Evolutionary conservation across 2,329 filamentous ascomycete species (phyloP).

Genomic region (Ophiobolus disseminans): DNA sequence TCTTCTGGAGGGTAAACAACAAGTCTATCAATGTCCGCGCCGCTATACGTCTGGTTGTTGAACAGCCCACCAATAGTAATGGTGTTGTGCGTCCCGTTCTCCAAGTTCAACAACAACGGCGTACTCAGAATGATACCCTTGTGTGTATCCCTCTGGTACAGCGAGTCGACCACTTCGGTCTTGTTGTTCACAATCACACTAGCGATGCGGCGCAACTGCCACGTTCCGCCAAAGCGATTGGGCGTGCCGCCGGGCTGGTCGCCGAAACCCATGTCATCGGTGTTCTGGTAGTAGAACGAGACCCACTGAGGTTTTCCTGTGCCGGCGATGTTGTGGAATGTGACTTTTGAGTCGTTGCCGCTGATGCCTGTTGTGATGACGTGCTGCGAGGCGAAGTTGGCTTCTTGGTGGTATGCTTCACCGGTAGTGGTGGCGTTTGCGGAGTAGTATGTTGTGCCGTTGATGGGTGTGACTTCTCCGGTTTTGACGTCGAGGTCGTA

Average conservation of each 20-base stretch:
- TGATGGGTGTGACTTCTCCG: slow-evolving; percentile 56
- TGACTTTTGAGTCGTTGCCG: slow-evolving; percentile 63
- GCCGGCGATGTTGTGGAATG: slow-evolving; percentile 59
- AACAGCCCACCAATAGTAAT: slow-evolving; percentile 65
- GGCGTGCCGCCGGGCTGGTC: slow-evolving; percentile 61
- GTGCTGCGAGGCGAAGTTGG: slow-evolving; percentile 58
- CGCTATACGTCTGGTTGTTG: slow-evolving; percentile 64
- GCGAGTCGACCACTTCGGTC: slow-evolving; percentile 56
- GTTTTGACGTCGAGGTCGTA: slow-evolving; percentile 64
- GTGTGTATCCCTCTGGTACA: slow-evolving; percentile 63
- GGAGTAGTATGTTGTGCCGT: slow-evolving; percentile 58
- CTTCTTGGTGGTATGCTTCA: slow-evolving; percentile 63
- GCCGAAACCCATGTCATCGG: slow-evolving; percentile 67
- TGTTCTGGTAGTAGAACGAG: slow-evolving; percentile 66
- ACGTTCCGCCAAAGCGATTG: slow-evolving; percentile 65
- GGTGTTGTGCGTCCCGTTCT: slow-evolving; percentile 63
- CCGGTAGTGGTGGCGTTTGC: slow-evolving; percentile 56
- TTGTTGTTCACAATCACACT: slow-evolving; percentile 66
- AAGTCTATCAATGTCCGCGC: slow-evolving; percentile 65
- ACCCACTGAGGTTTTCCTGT: slow-evolving; percentile 63
- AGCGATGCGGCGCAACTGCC: slow-evolving; percentile 66
- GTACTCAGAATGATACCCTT: slow-evolving; percentile 68
- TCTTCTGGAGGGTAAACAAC: slow-evolving; percentile 66
- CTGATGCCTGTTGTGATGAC: slow-evolving; percentile 61
- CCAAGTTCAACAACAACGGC: slow-evolving; percentile 61